These are phyloP conservation scores for Fusarium ambrosium DNA, from an alignment of 2,329 filamentous ascomycete species.

Conservation along the genomic window DNA sequence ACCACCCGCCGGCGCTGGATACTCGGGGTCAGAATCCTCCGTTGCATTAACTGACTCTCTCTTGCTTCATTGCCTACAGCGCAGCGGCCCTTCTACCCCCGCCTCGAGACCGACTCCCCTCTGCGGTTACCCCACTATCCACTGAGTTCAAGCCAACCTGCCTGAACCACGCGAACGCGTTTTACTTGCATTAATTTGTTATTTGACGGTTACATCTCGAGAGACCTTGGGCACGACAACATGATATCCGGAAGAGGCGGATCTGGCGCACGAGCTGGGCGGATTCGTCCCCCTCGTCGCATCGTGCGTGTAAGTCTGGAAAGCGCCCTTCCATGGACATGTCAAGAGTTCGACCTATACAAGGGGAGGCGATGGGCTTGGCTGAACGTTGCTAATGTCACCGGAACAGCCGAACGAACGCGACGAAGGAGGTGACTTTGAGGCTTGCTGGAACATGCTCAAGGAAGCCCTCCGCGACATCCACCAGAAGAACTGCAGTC, in stretches of 20 bases:
- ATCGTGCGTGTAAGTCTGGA: constrained; percentile 56
- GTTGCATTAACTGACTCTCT: neutral
- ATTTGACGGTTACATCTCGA: neutral
- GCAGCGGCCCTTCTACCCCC: constrained; percentile 17
- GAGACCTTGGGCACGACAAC: constrained; percentile 4
- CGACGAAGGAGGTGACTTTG: constrained; percentile 80
- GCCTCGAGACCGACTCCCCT: constrained; percentile 24
- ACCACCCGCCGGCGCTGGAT: constrained; percentile 26
- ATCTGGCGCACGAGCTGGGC: constrained; percentile 54
- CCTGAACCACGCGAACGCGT: constrained; percentile 9
- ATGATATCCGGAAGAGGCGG: constrained; percentile 66
- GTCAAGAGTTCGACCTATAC: neutral
- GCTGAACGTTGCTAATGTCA: constrained; percentile 40
- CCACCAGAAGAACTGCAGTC: constrained; percentile 90
- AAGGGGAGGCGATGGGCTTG: neutral
- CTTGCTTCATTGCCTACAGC: neutral
- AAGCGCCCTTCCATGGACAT: neutral
- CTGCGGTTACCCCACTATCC: constrained; percentile 38
- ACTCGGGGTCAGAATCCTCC: constrained; percentile 24
- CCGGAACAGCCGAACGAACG: constrained; percentile 50
- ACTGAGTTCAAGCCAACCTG: constrained; percentile 8
- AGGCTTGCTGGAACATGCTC: constrained; percentile 85
- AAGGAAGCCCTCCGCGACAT: constrained; percentile 86
- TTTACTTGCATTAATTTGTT: neutral
- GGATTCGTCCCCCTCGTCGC: constrained; percentile 60